These are phyloP conservation scores for Kandelia obovata DNA, from an alignment of 345 rosid genomes.

Conservation along the genomic window DNA sequence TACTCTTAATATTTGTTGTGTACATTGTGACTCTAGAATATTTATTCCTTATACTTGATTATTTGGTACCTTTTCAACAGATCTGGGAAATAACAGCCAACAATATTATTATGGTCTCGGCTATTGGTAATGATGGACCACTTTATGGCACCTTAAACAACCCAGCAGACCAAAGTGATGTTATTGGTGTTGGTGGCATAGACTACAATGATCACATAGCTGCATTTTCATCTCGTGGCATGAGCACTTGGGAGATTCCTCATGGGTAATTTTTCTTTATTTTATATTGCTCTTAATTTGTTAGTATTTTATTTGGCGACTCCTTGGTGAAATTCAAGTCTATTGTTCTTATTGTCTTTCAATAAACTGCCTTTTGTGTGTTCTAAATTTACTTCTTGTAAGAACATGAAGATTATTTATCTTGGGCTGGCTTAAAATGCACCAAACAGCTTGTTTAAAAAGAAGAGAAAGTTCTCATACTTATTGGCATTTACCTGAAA, in stretches of 20 bases:
- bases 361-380: too few relatives aligned
- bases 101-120: slow-evolving; percentile 98
- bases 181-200: slow-evolving; percentile 98
- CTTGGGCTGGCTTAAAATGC: background rate
- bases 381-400: background rate
- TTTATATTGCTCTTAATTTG: slow-evolving; percentile 4
- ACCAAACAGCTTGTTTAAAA: background rate
- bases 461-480: background rate
- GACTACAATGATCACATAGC: slow-evolving; percentile 97
- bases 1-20: background rate
- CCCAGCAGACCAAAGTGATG: slow-evolving; percentile 99
- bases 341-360: background rate
- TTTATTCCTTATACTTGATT: slow-evolving; percentile 11
- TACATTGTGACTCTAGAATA: background rate
- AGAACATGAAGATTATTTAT: background rate
- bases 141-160: slow-evolving; percentile 95
- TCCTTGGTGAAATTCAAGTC: background rate
- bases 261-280: slow-evolving; percentile 63
- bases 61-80: slow-evolving; percentile 40
- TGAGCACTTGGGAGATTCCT: slow-evolving; percentile 99
- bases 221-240: slow-evolving; percentile 97
- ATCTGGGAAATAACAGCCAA: slow-evolving; percentile 99
- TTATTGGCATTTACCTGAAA: background rate
- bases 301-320: background rate
- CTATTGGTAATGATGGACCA: slow-evolving; percentile 99